A percentile compares a stretch with the other conserved stretches of the same genome.
These are phyloP conservation scores for Cicer pinnatifidum DNA, from an alignment of 306 rosid species.

Conservation along the genomic window DNA sequence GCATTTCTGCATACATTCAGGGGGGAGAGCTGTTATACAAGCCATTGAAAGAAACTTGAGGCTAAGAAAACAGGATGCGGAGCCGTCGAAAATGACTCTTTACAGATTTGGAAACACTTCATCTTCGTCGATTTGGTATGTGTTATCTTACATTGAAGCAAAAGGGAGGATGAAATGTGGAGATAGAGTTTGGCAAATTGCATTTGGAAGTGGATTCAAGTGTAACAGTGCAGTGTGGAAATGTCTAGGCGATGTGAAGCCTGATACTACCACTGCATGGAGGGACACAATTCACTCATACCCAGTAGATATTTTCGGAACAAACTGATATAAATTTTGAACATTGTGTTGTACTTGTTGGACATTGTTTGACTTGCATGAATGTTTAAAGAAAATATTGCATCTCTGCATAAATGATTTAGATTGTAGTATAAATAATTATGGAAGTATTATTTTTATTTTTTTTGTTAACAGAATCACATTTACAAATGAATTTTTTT, in stretches of 20 bases:
- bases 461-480: neutral
- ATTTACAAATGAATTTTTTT: neutral
- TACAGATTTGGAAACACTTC: slow-evolving; percentile 67
- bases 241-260: slow-evolving; percentile 45
- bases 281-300: slow-evolving; percentile 53
- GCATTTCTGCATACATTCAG: slow-evolving; percentile 70
- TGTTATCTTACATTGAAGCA: slow-evolving; percentile 65
- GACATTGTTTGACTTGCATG: neutral
- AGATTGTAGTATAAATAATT: slow-evolving; percentile 8
- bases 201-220: slow-evolving; percentile 69
- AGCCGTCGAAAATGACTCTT: slow-evolving; percentile 64
- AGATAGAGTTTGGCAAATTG: slow-evolving; percentile 71
- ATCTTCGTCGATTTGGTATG: slow-evolving; percentile 71
- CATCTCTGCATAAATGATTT: neutral
- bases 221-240: slow-evolving; percentile 68
- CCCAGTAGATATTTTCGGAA: slow-evolving; percentile 50
- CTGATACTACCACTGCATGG: slow-evolving; percentile 56
- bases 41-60: slow-evolving; percentile 50
- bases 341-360: slow-evolving; percentile 2
- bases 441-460: no score
- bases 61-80: slow-evolving; percentile 51
- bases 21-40: slow-evolving; percentile 62
- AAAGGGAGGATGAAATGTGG: slow-evolving; percentile 64
- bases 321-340: slow-evolving; percentile 26
- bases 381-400: neutral